A percentile compares a stretch with the other conserved stretches of the same genome.
phyloP scores from a whole-genome alignment of 768 basidiomycete genomes.

The Agaricus blazei region DNA sequence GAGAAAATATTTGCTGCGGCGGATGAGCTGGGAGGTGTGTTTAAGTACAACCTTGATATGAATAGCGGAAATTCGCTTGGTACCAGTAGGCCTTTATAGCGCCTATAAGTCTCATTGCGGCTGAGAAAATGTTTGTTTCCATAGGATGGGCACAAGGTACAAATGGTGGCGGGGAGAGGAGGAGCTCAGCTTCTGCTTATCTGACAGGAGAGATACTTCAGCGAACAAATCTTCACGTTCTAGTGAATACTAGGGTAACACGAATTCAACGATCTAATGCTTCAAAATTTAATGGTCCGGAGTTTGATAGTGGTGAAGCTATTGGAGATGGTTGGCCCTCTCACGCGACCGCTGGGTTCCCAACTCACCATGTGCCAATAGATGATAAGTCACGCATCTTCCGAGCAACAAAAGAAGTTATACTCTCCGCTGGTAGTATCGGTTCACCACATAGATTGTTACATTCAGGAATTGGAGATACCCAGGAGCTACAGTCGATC shows the following conservation, averaged over 20 bases:
- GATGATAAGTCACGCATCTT: background rate
- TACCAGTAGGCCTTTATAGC: slow-evolving; percentile 16
- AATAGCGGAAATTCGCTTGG: slow-evolving; percentile 27
- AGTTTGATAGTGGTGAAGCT: background rate
- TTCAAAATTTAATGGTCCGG: background rate
- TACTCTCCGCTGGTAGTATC: slow-evolving; percentile 12
- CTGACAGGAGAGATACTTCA: slow-evolving; percentile 17
- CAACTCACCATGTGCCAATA: background rate
- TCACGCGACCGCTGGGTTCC: background rate
- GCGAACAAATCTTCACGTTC: slow-evolving; percentile 25
- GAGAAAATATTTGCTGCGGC: slow-evolving; percentile 26
- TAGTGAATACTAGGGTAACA: slow-evolving; percentile 24
- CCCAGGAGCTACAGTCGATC: slow-evolving; percentile 6
- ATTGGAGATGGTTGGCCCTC: background rate
- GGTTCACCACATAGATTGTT: slow-evolving; percentile 14
- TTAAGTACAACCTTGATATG: slow-evolving; percentile 20
- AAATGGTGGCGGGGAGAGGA: slow-evolving; percentile 22
- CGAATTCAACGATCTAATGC: slow-evolving; percentile 12
- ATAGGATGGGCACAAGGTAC: slow-evolving; percentile 19
- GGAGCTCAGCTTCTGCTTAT: slow-evolving; percentile 26
- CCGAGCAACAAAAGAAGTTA: slow-evolving; percentile 9
- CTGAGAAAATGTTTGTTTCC: background rate
- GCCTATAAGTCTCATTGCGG: no score
- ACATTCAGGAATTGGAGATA: slow-evolving; percentile 15
- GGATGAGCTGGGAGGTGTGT: slow-evolving; percentile 20